Percentiles rank a stretch among this genome's conserved stretches.
Evolutionary conservation across 2,329 filamentous ascomycete species (phyloP).

Genomic region (Dothideomycetes sp.): DNA sequence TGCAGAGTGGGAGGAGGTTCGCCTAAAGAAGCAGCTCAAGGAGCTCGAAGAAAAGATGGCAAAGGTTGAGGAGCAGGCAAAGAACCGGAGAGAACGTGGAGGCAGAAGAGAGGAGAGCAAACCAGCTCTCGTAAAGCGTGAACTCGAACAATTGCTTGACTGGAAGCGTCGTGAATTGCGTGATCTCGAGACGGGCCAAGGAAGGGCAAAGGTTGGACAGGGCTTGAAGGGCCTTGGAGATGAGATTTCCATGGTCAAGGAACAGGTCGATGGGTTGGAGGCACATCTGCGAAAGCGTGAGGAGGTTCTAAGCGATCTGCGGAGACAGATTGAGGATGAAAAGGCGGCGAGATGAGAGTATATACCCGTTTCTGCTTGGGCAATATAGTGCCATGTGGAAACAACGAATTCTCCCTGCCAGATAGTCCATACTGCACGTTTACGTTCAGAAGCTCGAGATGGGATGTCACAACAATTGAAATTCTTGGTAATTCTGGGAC

Average conservation of each 20-base stretch:
- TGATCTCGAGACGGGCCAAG: conserved; percentile 64
- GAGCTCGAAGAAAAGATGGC: conserved; percentile 84
- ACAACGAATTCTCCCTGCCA: no score
- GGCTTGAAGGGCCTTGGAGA: conserved; percentile 69
- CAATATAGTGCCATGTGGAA: no score
- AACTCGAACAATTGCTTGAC: conserved; percentile 87
- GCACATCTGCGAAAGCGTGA: conserved; percentile 68
- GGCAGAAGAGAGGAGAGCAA: conserved; percentile 62
- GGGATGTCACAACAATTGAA: no score
- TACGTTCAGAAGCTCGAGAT: no score
- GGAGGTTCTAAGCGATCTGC: conserved; percentile 65
- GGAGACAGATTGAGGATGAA: conserved; percentile 78
- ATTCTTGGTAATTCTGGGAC: no score
- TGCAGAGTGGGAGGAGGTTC: conserved; percentile 93
- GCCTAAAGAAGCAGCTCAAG: conserved; percentile 81
- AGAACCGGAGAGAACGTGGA: conserved; percentile 33
- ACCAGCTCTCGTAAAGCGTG: conserved; percentile 85
- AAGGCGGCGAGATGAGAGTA: conserved; percentile 16
- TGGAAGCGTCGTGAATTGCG: conserved; percentile 79
- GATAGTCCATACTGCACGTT: no score
- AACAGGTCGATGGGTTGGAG: conserved; percentile 89
- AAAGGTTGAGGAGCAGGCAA: conserved; percentile 64
- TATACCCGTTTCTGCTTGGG: conserved; percentile 11
- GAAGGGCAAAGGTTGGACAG: conserved; percentile 59
- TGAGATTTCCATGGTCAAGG: conserved; percentile 80